Base-by-base conservation (phyloP, 2,329 filamentous ascomycete species). In the Alternaria arbusti region DNA sequence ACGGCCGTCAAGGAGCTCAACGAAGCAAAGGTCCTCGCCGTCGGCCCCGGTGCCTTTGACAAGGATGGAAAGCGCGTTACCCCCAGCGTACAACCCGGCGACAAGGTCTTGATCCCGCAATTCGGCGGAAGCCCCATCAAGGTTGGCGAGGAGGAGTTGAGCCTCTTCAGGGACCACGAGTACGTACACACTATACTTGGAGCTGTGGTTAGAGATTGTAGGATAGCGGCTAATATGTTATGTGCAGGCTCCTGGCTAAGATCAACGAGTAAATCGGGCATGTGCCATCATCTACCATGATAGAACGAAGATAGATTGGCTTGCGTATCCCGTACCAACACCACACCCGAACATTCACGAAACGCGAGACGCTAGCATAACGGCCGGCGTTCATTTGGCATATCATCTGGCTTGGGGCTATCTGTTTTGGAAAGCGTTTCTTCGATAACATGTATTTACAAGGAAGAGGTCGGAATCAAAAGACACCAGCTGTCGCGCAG, bases 1-100 rank as follows among this genome's bases (percentile, higher is more conserved):
- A 94, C 91, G 67, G 92, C 91, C 78, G 93, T 98, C 80, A 97
- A 99, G 89, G 96, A 99, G 84, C 89, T 98, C 81, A 98, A 97
- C 84, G 95, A 98, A 87, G 96, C 93, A 77, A 94, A 93, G 84
- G 96, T 99, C 59, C 86, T 99, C 65, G 96, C 96, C 67, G 95
- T 99, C 68, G 96, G 96, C 58, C 96, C 96, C 61, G 96, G 96
- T 68, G 90, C 86, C 13, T 78, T 97, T 65, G 93, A 96, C 86
- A 94, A 90, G 84, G 91, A 97, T 65, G 96, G 96, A 74, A 92
- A 96, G 87, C 88, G 94, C 74, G 84, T 97, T 76, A 87, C 91
- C 66, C 93, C 95, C 86, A 90, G 93, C 75, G 96, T 98, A 62
- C 70, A 86, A 73, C 84, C 90, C 52, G 96, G 96, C 72, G 96